phyloP scores from a whole-genome alignment of 192 early-diverging fungal species.

The Cladochytrium replicatum region DNA sequence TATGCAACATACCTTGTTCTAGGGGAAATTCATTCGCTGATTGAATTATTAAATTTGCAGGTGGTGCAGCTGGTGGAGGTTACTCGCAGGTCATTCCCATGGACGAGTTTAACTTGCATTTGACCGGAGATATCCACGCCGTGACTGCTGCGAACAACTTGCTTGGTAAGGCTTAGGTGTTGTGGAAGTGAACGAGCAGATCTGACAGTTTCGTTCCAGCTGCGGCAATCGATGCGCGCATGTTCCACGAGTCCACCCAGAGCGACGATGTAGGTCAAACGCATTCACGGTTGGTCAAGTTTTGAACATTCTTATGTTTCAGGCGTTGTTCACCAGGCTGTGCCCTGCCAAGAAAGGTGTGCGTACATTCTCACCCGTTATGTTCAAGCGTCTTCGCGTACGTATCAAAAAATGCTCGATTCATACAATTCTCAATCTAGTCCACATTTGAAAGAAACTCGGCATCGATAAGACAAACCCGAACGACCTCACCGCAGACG shows the following conservation, averaged over 20 bases:
- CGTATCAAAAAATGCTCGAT: background rate
- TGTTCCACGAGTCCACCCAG: constrained; percentile 91
- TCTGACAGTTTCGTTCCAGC: constrained; percentile 32
- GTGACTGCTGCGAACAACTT: constrained; percentile 97
- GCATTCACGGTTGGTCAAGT: background rate
- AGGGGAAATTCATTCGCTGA: constrained; percentile 55
- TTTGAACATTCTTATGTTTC: background rate
- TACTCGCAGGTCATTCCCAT: constrained; percentile 99
- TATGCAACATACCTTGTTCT: too few species aligned
- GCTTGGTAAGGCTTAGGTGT: constrained; percentile 31
- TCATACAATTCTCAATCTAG: constrained; percentile 4
- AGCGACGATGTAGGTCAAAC: constrained; percentile 50
- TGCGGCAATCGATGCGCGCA: constrained; percentile 93
- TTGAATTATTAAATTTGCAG: background rate
- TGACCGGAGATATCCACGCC: constrained; percentile 98
- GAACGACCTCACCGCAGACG: constrained; percentile 67
- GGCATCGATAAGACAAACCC: constrained; percentile 76
- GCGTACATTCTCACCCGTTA: constrained; percentile 71
- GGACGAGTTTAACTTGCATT: constrained; percentile 98
- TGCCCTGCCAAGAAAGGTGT: constrained; percentile 79
- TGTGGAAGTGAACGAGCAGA: background rate
- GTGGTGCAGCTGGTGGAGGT: constrained; percentile 92
- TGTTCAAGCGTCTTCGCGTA: constrained; percentile 62
- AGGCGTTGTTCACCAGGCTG: constrained; percentile 81
- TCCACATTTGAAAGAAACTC: constrained; percentile 36